Conservation (phyloP, 495 filamentous ascomycete species). For the Tricharina praecox region DNA sequence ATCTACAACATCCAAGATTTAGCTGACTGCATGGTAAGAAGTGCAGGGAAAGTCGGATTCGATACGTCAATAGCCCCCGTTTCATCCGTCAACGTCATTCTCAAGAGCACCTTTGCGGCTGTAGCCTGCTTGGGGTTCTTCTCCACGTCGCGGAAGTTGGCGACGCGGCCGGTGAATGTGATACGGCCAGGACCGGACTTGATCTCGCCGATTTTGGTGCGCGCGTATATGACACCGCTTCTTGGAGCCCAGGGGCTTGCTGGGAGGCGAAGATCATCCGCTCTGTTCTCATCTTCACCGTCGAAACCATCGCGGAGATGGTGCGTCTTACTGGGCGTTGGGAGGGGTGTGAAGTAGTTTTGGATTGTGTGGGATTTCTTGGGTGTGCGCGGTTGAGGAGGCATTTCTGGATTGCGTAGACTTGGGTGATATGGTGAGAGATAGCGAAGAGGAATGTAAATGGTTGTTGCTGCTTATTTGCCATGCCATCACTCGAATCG, state of each 20-base stretch:
- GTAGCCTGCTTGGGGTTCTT: neutral
- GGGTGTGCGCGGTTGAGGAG: neutral
- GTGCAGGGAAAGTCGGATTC: neutral
- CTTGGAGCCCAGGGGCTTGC: neutral
- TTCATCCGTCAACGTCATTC: slow-evolving; percentile 3
- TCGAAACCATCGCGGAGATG: neutral
- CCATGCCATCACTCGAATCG: no score
- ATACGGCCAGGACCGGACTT: neutral
- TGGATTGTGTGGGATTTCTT: slow-evolving; percentile 2
- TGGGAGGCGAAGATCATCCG: neutral
- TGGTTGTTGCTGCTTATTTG: no score
- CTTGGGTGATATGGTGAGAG: no score
- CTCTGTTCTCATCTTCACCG: no score
- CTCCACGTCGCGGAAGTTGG: slow-evolving; percentile 4
- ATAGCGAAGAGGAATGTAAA: no score
- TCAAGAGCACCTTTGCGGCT: neutral
- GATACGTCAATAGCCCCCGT: slow-evolving; percentile 6
- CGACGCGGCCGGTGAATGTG: slow-evolving; percentile 3
- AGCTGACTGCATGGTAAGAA: neutral
- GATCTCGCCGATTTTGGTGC: neutral
- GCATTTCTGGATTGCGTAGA: no score
- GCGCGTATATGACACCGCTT: neutral
- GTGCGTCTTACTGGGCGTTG: neutral
- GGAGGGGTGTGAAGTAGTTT: neutral
- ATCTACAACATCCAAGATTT: neutral